Conservation (phyloP, 805 yeast species). For the Brettanomyces naardenensis region DNA sequence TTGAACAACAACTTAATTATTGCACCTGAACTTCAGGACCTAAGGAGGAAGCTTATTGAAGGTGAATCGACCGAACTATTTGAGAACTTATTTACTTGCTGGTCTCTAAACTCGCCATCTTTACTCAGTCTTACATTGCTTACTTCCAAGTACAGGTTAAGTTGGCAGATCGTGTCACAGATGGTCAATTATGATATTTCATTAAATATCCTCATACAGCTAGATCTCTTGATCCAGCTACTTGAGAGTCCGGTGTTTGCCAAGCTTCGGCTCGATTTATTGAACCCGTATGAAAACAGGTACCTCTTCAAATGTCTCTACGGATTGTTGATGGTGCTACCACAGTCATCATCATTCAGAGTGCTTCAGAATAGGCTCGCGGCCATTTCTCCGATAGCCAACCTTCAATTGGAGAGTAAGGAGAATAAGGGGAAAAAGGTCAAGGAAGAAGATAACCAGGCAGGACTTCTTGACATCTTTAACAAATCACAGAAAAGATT, state of each 20-base stretch:
- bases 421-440: slow-evolving; percentile 15
- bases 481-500: slow-evolving; percentile 37
- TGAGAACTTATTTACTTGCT: slow-evolving; percentile 69
- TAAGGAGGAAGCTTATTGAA: slow-evolving; percentile 54
- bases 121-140: slow-evolving; percentile 77
- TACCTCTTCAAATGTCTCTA: slow-evolving; percentile 79
- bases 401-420: slow-evolving; percentile 18
- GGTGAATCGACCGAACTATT: slow-evolving; percentile 38
- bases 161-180: slow-evolving; percentile 73
- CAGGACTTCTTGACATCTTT: slow-evolving; percentile 37
- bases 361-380: slow-evolving; percentile 69
- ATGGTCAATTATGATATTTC: slow-evolving; percentile 77
- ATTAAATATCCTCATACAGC: slow-evolving; percentile 71
- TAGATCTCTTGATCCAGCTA: slow-evolving; percentile 83
- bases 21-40: slow-evolving; percentile 66
- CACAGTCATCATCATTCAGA: slow-evolving; percentile 88
- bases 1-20: slow-evolving; percentile 80
- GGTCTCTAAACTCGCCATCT: slow-evolving; percentile 91
- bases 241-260: slow-evolving; percentile 91
- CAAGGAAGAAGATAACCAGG: slow-evolving; percentile 18
- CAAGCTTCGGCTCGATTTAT: slow-evolving; percentile 74
- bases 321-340: slow-evolving; percentile 88
- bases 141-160: slow-evolving; percentile 83
- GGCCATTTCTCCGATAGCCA: slow-evolving; percentile 38
- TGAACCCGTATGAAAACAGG: slow-evolving; percentile 79